These are phyloP conservation scores for Candida jianshihensis DNA, from an alignment of 805 yeast species.

Conservation along the genomic window DNA sequence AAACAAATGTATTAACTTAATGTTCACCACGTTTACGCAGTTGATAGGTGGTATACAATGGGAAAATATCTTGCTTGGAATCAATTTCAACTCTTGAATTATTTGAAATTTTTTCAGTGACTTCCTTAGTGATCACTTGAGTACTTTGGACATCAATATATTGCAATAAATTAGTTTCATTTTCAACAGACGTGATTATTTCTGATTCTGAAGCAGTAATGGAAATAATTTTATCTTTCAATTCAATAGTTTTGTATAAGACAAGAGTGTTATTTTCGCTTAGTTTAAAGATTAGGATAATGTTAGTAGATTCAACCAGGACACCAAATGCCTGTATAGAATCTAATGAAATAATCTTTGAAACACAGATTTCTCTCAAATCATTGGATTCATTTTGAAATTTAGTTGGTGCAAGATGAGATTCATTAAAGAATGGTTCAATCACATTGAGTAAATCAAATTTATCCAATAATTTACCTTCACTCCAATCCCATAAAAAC, in stretches of 20 bases:
- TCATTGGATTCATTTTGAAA: conserved; percentile 46
- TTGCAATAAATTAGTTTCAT: conserved; percentile 14
- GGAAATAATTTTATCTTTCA: conserved; percentile 25
- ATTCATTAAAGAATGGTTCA: conserved; percentile 40
- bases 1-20: no score
- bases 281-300: conserved; percentile 28
- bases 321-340: conserved; percentile 32
- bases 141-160: conserved; percentile 17
- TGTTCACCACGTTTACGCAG: conserved; percentile 64
- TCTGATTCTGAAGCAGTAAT: conserved; percentile 27
- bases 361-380: conserved; percentile 45
- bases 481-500: conserved; percentile 73
- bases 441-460: conserved; percentile 40
- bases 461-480: conserved; percentile 36
- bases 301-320: conserved; percentile 45
- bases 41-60: conserved; percentile 45
- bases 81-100: conserved; percentile 17
- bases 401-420: conserved; percentile 59
- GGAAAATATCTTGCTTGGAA: conserved; percentile 25
- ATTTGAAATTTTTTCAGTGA: conserved; percentile 14
- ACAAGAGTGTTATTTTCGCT: conserved; percentile 14
- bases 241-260: conserved; percentile 24
- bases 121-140: conserved; percentile 29
- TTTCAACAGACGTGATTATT: conserved; percentile 29
- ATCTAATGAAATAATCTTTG: conserved; percentile 32